Percentiles rank a stretch among this genome's conserved stretches.
Evolutionary conservation across 345 rosid genomes (phyloP).

Genomic region (Noccaea bulbosa): DNA sequence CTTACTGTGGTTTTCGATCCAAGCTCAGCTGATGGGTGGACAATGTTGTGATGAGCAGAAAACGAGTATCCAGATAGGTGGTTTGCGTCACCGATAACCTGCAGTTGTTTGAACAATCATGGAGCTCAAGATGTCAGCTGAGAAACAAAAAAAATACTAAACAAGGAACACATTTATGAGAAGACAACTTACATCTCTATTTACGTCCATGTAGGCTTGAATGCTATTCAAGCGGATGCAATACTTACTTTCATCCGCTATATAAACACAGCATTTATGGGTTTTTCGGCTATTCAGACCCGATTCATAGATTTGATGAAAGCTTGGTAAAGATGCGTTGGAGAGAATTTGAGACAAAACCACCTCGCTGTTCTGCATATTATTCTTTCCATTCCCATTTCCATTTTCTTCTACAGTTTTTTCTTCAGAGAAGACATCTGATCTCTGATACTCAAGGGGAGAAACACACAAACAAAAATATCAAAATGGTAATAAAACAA

Average conservation of each 20-base stretch:
- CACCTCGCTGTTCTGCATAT: slow-evolving; percentile 57
- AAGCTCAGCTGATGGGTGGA: slow-evolving; percentile 79
- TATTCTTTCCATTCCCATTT: slow-evolving; percentile 63
- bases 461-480: slow-evolving; percentile 26
- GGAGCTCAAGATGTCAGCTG: slow-evolving; percentile 20
- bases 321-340: slow-evolving; percentile 74
- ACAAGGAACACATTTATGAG: slow-evolving; percentile 4
- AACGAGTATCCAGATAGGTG: slow-evolving; percentile 83
- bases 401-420: slow-evolving; percentile 74
- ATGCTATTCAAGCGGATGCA: slow-evolving; percentile 82
- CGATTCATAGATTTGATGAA: slow-evolving; percentile 61
- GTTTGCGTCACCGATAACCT: slow-evolving; percentile 89
- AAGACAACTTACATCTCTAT: slow-evolving; percentile 77
- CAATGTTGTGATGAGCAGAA: slow-evolving; percentile 76
- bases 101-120: not conserved
- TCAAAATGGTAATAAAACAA: slow-evolving; percentile 19
- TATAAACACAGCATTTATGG: slow-evolving; percentile 91
- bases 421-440: slow-evolving; percentile 57
- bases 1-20: slow-evolving; percentile 92
- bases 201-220: slow-evolving; percentile 90
- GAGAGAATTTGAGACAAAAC: slow-evolving; percentile 65
- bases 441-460: slow-evolving; percentile 53
- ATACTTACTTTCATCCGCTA: slow-evolving; percentile 74
- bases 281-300: slow-evolving; percentile 54
- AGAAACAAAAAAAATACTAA: not conserved